phyloP scores from a whole-genome alignment of 176 grass and related monocot genomes.

The Ananas comosus region DNA sequence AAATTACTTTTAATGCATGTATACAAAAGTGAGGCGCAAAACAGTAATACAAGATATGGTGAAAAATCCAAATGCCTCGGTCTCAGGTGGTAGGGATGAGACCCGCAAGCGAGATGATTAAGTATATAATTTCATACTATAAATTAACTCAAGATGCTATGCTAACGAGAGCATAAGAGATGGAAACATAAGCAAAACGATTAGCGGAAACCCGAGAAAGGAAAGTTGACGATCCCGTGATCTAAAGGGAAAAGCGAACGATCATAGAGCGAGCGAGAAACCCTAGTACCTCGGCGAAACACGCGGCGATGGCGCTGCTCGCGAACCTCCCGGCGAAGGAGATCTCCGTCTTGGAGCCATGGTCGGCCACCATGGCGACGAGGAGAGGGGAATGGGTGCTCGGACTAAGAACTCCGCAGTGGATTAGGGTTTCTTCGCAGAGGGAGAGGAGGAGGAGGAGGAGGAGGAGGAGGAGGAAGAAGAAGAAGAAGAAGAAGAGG shows the following conservation, averaged over 20 bases:
- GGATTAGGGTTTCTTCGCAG: background rate
- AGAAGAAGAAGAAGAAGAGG: background rate
- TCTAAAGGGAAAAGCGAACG: background rate
- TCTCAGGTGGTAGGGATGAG: no score
- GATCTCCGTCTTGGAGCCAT: slow-evolving; percentile 55
- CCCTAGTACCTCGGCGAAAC: slow-evolving; percentile 67
- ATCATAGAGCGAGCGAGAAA: background rate
- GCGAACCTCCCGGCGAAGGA: slow-evolving; percentile 82
- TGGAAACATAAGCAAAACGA: background rate
- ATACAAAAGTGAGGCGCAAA: no score
- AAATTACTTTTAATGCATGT: background rate
- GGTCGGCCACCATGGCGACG: slow-evolving; percentile 31
- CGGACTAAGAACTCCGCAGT: background rate
- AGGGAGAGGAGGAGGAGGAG: background rate
- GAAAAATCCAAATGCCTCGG: no score
- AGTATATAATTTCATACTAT: no score
- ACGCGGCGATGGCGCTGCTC: slow-evolving; percentile 92
- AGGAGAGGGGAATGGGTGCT: background rate
- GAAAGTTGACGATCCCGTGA: background rate
- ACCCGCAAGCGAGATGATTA: no score
- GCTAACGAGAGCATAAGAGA: background rate
- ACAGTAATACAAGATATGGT: no score
- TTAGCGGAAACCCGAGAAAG: background rate
- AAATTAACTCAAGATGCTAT: background rate
- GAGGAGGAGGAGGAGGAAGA: background rate